Evolutionary conservation across 148 eudicot species (phyloP).

Genomic region (Rhododendron mucronatum): DNA sequence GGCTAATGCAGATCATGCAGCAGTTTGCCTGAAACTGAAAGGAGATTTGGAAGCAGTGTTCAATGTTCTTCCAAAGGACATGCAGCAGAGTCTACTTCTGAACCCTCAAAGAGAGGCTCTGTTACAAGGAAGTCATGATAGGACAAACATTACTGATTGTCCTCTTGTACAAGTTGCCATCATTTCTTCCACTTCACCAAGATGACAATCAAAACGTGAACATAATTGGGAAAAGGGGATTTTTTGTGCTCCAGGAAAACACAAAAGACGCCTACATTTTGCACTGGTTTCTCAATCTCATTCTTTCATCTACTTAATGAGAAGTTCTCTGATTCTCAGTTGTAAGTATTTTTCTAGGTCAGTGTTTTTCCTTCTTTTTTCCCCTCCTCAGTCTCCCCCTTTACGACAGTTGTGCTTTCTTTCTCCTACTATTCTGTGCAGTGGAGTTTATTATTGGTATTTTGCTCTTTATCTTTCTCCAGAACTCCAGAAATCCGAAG

Average conservation of each 20-base stretch:
- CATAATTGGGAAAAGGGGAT: not conserved
- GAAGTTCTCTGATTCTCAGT: conserved; percentile 5
- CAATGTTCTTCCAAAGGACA: conserved; percentile 66
- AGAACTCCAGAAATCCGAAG: not conserved
- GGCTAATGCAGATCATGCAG: conserved; percentile 33
- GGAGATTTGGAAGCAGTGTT: conserved; percentile 71
- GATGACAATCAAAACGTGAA: conserved; percentile 20
- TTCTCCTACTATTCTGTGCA: not conserved
- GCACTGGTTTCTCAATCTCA: conserved; percentile 4
- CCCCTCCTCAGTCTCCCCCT: not conserved
- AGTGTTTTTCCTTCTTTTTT: not conserved
- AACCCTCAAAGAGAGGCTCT: conserved; percentile 71
- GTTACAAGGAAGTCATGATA: conserved; percentile 21
- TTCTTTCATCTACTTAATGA: not conserved
- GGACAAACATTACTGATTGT: conserved; percentile 3
- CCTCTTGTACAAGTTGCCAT: conserved; percentile 8
- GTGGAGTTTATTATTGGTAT: not conserved
- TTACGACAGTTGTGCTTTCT: not conserved
- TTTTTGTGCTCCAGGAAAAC: not conserved
- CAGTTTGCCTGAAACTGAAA: conserved; percentile 56
- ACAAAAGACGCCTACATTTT: not conserved
- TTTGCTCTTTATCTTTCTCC: not conserved
- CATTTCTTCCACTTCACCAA: conserved; percentile 17
- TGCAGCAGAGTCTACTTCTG: conserved; percentile 72
- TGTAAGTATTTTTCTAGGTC: conserved; percentile 11